A percentile compares a stretch with the other conserved stretches of the same genome.
Evolutionary conservation across 257 asterid genomes (phyloP).

Genomic region (Agastache rugosa): DNA sequence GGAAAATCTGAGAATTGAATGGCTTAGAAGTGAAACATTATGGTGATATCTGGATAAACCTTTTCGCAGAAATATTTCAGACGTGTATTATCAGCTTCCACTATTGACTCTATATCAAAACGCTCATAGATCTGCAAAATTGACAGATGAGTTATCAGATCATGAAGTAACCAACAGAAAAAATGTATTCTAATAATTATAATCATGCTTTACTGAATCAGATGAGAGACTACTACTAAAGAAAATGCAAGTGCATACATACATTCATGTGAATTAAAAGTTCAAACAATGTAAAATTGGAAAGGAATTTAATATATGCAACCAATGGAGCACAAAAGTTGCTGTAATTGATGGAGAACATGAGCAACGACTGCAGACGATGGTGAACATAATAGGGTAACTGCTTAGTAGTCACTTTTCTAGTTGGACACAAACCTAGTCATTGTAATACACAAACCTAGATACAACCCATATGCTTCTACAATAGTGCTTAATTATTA

Average conservation of each 20-base stretch:
- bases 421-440: background rate
- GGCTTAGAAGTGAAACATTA: conserved; percentile 25
- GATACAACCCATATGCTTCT: conserved; percentile 4
- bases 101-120: conserved; percentile 63
- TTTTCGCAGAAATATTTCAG: conserved; percentile 74
- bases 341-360: background rate
- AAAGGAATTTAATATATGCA: background rate
- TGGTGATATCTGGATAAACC: conserved; percentile 50
- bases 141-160: conserved; percentile 25
- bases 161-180: conserved; percentile 24
- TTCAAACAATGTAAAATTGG: conserved; percentile 7
- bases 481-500: background rate
- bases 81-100: conserved; percentile 78
- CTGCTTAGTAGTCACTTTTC: background rate
- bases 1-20: conserved; percentile 15
- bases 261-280: background rate
- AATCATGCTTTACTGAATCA: background rate
- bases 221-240: background rate
- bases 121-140: conserved; percentile 78
- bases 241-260: background rate
- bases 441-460: background rate
- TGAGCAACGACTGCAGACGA: background rate
- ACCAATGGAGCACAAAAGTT: conserved; percentile 13
- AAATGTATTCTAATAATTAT: background rate
- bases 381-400: conserved; percentile 4